phyloP scores from a whole-genome alignment of 2,329 filamentous ascomycete species.

The Calycina herbarum region DNA sequence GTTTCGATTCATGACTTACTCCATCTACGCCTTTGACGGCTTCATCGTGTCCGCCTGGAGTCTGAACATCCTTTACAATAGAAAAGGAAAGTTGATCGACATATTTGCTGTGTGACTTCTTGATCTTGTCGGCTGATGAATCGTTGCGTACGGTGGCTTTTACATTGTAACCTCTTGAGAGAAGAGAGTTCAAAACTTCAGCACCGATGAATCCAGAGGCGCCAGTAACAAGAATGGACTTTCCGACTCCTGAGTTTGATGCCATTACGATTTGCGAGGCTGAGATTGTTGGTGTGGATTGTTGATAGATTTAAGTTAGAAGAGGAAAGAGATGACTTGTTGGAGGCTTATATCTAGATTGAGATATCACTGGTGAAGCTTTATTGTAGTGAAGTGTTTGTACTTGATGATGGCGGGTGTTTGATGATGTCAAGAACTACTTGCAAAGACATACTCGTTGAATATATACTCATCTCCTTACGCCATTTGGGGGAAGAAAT shows the following conservation, averaged over 20 bases:
- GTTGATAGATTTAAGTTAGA: not conserved
- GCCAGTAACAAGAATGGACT: conserved; percentile 33
- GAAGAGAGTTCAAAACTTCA: conserved; percentile 48
- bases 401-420: not conserved
- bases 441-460: not conserved
- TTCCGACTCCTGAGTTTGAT: conserved; percentile 21
- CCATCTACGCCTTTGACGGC: conserved; percentile 62
- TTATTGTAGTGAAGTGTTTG: not conserved
- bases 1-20: conserved; percentile 41
- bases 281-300: not conserved
- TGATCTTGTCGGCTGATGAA: conserved; percentile 46
- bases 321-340: not conserved
- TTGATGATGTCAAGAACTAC: not conserved
- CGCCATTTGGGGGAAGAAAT: not conserved
- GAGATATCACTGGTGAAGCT: not conserved
- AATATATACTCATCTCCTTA: not conserved
- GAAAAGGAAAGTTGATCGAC: conserved; percentile 36
- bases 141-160: conserved; percentile 47
- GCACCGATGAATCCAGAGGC: conserved; percentile 54
- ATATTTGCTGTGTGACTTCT: conserved; percentile 42
- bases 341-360: not conserved
- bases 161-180: conserved; percentile 41
- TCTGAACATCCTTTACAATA: conserved; percentile 70
- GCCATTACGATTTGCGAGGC: conserved; percentile 9
- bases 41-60: conserved; percentile 67